A percentile compares a stretch with the other conserved stretches of the same genome.
Evolutionary conservation across 371 early-diverging fungal genomes (phyloP).

Genomic region (Rhizopus sp.): DNA sequence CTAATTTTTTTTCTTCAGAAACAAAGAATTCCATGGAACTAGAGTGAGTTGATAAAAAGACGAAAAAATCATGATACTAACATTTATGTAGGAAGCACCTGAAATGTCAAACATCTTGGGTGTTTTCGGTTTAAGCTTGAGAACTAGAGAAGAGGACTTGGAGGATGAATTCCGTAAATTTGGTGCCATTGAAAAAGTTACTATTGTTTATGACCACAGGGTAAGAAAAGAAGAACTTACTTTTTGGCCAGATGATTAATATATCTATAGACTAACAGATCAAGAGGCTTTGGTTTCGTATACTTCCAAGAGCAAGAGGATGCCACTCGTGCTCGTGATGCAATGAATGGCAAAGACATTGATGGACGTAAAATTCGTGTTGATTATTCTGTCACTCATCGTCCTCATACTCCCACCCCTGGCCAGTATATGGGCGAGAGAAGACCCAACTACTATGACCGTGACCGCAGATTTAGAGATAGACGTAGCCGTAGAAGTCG

Average conservation of each 20-base stretch:
- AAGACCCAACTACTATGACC: conserved; percentile 18
- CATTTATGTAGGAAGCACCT: conserved; percentile 33
- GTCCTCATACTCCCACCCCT: conserved; percentile 70
- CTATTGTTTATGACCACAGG: conserved; percentile 61
- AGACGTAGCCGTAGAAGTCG: conserved; percentile 28
- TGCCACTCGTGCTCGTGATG: conserved; percentile 81
- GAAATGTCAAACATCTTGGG: conserved; percentile 69
- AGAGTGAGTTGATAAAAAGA: no score
- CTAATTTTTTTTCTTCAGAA: no score
- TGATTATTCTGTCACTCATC: conserved; percentile 71
- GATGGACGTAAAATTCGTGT: conserved; percentile 81
- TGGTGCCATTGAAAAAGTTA: conserved; percentile 62
- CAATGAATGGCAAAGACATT: conserved; percentile 48
- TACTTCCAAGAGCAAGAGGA: conserved; percentile 79
- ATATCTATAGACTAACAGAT: conserved; percentile 35
- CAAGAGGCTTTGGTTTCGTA: conserved; percentile 85
- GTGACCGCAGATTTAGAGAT: conserved; percentile 24
- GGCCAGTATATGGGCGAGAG: conserved; percentile 72
- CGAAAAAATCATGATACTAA: no score
- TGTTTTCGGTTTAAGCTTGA: conserved; percentile 79
- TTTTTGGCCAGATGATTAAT: not conserved
- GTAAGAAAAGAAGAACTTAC: conserved; percentile 33
- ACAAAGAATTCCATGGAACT: no score
- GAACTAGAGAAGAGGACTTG: conserved; percentile 70
- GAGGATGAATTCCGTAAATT: conserved; percentile 68